Conservation (phyloP, 139 green algal genomes). For the Closterium sp. region DNA sequence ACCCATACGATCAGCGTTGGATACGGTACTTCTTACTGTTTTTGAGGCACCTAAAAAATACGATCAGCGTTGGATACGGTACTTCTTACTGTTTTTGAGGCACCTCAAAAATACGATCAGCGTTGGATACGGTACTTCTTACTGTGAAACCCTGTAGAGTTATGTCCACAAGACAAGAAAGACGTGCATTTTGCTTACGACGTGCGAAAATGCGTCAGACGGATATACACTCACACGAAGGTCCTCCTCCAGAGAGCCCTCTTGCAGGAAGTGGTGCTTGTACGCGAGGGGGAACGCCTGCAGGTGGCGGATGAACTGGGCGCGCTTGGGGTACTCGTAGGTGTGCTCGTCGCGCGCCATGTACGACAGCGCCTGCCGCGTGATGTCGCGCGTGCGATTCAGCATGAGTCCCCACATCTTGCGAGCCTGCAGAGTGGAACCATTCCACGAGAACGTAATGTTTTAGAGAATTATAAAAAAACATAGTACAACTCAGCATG, state of each 20-base stretch:
- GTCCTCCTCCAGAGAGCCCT: conserved; percentile 39
- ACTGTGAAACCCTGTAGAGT: too few relatives aligned
- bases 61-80: background rate
- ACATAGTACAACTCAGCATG: too few relatives aligned
- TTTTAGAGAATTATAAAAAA: too few relatives aligned
- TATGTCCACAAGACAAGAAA: too few relatives aligned
- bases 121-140: background rate
- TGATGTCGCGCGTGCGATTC: conserved; percentile 30
- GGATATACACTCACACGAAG: conserved; percentile 11
- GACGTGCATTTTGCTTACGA: too few relatives aligned
- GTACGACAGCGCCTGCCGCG: conserved; percentile 27
- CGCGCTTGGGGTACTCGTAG: conserved; percentile 32
- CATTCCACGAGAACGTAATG: background rate
- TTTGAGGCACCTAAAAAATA: too few relatives aligned
- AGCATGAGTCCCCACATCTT: conserved; percentile 46
- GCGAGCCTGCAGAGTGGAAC: conserved; percentile 14
- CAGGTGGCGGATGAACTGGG: conserved; percentile 37
- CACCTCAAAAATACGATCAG: background rate
- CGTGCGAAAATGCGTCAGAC: background rate
- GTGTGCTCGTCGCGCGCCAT: conserved; percentile 13
- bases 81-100: conserved; percentile 4
- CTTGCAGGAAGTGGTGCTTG: conserved; percentile 39
- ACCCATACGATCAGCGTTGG: background rate
- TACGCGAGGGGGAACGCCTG: conserved; percentile 21
- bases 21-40: background rate